phyloP scores from a whole-genome alignment of 495 filamentous ascomycete species.

The Cairneyella variabilis region DNA sequence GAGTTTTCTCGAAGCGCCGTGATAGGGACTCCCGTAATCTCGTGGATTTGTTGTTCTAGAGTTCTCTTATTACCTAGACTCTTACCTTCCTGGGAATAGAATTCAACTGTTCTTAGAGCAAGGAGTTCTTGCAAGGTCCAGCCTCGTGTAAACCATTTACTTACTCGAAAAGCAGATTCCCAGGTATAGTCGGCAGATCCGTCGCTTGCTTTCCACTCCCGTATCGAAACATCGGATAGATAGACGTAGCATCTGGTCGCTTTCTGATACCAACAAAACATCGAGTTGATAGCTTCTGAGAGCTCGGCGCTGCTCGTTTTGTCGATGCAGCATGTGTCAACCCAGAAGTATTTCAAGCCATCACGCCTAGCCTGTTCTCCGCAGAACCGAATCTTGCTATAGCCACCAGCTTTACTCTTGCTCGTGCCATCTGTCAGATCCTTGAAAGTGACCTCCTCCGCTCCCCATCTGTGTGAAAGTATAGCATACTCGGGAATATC shows the following conservation, averaged over 20 bases:
- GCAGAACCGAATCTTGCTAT: no score
- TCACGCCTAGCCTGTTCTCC: no score
- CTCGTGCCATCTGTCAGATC: conserved; percentile 14
- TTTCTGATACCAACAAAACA: conserved; percentile 3
- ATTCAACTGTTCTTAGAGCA: conserved; percentile 20
- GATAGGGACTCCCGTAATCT: conserved; percentile 23
- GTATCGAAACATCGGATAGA: conserved; percentile 2
- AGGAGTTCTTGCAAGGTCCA: no score
- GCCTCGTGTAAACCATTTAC: no score
- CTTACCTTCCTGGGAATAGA: conserved; percentile 26
- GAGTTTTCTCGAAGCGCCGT: conserved; percentile 17
- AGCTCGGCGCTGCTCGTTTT: no score
- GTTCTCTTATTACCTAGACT: conserved; percentile 26
- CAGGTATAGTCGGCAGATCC: conserved; percentile 4
- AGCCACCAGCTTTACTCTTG: conserved; percentile 10
- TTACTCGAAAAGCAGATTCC: conserved; percentile 13
- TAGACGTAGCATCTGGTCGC: conserved; percentile 2
- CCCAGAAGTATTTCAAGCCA: no score
- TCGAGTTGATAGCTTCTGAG: no score
- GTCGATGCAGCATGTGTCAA: no score
- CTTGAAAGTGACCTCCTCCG: no score
- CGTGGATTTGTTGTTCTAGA: no score
- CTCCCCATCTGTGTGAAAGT: no score
- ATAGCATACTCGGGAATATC: conserved; percentile 11
- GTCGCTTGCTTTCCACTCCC: conserved; percentile 10